Percentiles rank a stretch among this genome's conserved stretches.
phyloP scores from a whole-genome alignment of 1,284 basidiomycete genomes.

The Rhodotorula sp. region DNA sequence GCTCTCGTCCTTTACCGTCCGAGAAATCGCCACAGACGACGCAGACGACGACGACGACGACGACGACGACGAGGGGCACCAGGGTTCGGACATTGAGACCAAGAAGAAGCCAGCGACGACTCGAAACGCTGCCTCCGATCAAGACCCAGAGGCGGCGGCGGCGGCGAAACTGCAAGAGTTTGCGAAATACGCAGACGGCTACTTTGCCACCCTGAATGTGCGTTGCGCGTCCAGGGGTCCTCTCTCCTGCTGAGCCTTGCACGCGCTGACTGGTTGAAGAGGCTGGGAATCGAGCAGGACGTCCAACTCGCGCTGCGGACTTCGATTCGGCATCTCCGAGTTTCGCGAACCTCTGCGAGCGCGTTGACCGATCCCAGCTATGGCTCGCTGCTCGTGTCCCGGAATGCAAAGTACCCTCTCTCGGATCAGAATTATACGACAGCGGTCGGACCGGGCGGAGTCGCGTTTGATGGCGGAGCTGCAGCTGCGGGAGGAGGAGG shows the following conservation, averaged over 20 bases:
- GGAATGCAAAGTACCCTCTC: no score
- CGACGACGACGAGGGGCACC: no score
- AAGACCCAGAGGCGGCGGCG: constrained; percentile 5
- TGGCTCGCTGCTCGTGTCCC: background rate
- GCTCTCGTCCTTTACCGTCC: constrained; percentile 26
- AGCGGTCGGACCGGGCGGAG: constrained; percentile 26
- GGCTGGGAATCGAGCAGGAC: constrained; percentile 11
- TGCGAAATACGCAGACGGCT: constrained; percentile 32
- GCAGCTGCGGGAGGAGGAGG: background rate
- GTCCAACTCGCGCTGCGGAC: constrained; percentile 38
- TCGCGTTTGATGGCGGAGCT: constrained; percentile 16
- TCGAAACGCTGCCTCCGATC: background rate
- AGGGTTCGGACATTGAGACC: background rate
- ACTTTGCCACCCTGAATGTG: constrained; percentile 37
- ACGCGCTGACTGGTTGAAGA: no score
- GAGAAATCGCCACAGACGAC: constrained; percentile 19
- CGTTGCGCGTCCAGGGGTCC: no score
- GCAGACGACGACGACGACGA: background rate
- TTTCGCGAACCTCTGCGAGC: constrained; percentile 19
- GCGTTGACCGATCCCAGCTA: constrained; percentile 32
- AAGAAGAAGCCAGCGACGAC: background rate
- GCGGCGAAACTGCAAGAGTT: constrained; percentile 19
- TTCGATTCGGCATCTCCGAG: constrained; percentile 36
- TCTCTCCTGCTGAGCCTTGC: no score
- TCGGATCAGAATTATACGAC: background rate